Evolutionary conservation across 148 eudicot genomes (phyloP), one percentile per base, ranked within the genome.

Genomic region (Nepenthes mirabilis): DNA sequence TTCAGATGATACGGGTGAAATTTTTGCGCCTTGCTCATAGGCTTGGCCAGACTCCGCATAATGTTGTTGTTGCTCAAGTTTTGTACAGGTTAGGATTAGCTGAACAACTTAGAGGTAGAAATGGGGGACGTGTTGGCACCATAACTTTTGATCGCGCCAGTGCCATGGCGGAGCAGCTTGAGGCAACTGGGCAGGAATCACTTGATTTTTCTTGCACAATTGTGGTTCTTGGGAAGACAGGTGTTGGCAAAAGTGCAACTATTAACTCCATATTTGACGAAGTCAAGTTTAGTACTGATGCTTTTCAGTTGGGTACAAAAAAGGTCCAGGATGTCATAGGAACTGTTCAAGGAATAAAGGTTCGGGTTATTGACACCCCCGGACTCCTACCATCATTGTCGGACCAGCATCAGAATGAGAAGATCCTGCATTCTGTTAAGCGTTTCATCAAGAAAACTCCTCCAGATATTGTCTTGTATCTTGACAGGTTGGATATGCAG

Each of bases 221-320:
- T 47, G 84, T 90, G 95, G 91, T 90, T 77, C 79, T 90, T 50
- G 97, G 97, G 34, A 86, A 90, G 79, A 75, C 84, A 3, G 97
- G 97, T 49, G 95, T 90, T 35, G 97, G 97, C 43, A 90, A 90
- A 74, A 90, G 97, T 72, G 91, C 97, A 62, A 90, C 97, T 34
- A 84, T 90, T 55, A 90, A 90, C 68, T 86, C 95, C 50, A 90
- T 90, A 60, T 90, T 90, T 57, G 95, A 86, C 48, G 91, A 90
- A 65, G 82, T 66, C 56, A 86, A 78, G 76, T 84, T 84, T 57
- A 65, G 75, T 34, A 86, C 95, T 2, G 91, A 86, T 79, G 88
- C 97, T 60, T 90, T 86, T 69, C 77, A 86, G 56, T 57, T 55
- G 34, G 91, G 95, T 48, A 90, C 97, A 9, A 84, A 76, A 62